These are phyloP conservation scores for Colletotrichum sp. DNA, from an alignment of 2,329 filamentous ascomycete species.

Conservation along the genomic window DNA sequence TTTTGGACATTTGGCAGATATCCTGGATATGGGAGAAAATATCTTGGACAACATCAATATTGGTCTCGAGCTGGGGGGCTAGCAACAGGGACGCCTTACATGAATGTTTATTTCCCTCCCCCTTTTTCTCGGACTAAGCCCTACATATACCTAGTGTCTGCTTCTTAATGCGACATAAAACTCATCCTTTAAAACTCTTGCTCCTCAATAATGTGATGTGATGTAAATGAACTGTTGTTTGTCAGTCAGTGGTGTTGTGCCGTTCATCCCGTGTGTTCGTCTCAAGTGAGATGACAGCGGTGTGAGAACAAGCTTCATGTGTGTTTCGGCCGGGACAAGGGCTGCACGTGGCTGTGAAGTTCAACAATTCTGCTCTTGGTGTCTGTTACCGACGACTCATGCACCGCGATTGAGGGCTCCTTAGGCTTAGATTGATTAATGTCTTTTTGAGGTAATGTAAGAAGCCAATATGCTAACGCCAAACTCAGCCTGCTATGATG, in stretches of 20 bases:
- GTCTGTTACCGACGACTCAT: background rate
- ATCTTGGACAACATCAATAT: background rate
- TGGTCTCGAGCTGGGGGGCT: background rate
- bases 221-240: background rate
- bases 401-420: background rate
- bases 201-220: background rate
- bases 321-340: background rate
- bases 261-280: constrained; percentile 4
- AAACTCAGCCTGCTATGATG: background rate
- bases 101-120: background rate
- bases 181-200: background rate
- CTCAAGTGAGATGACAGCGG: background rate
- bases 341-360: background rate
- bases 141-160: constrained; percentile 19
- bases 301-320: background rate
- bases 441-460: background rate
- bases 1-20: constrained; percentile 17
- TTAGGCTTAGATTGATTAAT: background rate
- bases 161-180: constrained; percentile 17
- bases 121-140: background rate
- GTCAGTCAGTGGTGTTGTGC: background rate
- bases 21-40: constrained; percentile 1
- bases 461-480: background rate
- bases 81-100: background rate
- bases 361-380: background rate